Conservation (phyloP, 352 stramenopile genomes). For the Pythium oligandrum region DNA sequence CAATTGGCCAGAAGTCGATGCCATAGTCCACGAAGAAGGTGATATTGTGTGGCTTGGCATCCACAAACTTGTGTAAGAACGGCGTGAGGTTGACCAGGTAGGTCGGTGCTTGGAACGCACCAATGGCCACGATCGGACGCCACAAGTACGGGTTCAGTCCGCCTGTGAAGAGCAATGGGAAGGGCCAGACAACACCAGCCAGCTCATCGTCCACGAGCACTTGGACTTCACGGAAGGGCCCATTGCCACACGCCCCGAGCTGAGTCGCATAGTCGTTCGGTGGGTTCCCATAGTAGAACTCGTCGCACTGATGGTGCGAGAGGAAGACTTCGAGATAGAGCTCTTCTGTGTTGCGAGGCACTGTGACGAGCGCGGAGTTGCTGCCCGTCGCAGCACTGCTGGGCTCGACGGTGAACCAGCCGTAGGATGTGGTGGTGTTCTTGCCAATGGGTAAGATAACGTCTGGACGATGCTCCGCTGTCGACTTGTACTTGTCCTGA, state of each 20-base stretch:
- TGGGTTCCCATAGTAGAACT: slow-evolving; percentile 73
- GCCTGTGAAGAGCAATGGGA: slow-evolving; percentile 73
- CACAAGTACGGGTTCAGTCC: slow-evolving; percentile 74
- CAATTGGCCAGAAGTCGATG: slow-evolving; percentile 65
- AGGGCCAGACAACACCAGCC: slow-evolving; percentile 64
- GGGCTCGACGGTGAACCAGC: slow-evolving; percentile 64
- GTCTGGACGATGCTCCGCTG: slow-evolving; percentile 25
- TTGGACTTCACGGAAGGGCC: slow-evolving; percentile 66
- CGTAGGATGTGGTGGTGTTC: slow-evolving; percentile 34
- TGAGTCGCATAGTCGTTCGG: slow-evolving; percentile 26
- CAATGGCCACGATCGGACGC: slow-evolving; percentile 67
- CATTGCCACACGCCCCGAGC: slow-evolving; percentile 29
- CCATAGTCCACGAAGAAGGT: slow-evolving; percentile 58
- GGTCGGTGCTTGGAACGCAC: slow-evolving; percentile 65
- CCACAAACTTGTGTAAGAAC: slow-evolving; percentile 59
- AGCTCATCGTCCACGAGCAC: slow-evolving; percentile 59
- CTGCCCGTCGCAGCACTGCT: slow-evolving; percentile 15
- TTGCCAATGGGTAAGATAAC: slow-evolving; percentile 39
- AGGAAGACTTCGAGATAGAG: slow-evolving; percentile 66
- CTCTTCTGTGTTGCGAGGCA: slow-evolving; percentile 59
- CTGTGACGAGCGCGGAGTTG: slow-evolving; percentile 35
- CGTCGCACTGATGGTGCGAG: slow-evolving; percentile 71
- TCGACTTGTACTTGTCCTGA: slow-evolving; percentile 10
- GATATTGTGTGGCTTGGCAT: slow-evolving; percentile 41
- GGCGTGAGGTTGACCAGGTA: slow-evolving; percentile 73